Evolutionary conservation across 441 rosid genomes (phyloP).

Genomic region (Isatis lusitanica): DNA sequence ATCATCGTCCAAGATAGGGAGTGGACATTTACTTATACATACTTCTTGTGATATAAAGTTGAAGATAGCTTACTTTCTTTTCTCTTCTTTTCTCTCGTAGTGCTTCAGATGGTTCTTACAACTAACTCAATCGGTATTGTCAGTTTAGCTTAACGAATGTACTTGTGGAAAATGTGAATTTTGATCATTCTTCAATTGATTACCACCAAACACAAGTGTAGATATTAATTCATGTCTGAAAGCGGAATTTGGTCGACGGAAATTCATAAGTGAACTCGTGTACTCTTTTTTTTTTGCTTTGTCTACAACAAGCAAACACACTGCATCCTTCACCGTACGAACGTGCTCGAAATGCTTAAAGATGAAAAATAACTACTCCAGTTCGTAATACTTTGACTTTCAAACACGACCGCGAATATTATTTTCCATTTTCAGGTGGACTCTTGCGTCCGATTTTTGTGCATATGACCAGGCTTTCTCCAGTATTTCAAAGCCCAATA

Average conservation of each 20-base stretch:
- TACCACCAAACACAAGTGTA: background rate
- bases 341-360: background rate
- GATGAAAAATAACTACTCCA: background rate
- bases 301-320: background rate
- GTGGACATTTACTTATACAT: slow-evolving; percentile 24
- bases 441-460: background rate
- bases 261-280: background rate
- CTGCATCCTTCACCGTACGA: background rate
- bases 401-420: background rate
- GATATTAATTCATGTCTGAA: background rate
- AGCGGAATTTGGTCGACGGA: background rate
- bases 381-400: slow-evolving; percentile 8
- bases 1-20: slow-evolving; percentile 19
- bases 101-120: background rate
- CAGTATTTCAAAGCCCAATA: slow-evolving; percentile 22
- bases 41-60: slow-evolving; percentile 29
- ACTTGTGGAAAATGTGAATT: background rate
- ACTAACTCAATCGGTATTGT: background rate
- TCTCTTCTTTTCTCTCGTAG: background rate
- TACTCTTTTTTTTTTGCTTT: too few relatives aligned
- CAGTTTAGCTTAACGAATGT: background rate
- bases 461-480: slow-evolving; percentile 1
- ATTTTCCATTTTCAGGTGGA: background rate
- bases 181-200: background rate
- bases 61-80: slow-evolving; percentile 15